Evolutionary conservation across 306 rosid genomes (phyloP).

Genomic region (Castanea crenata): DNA sequence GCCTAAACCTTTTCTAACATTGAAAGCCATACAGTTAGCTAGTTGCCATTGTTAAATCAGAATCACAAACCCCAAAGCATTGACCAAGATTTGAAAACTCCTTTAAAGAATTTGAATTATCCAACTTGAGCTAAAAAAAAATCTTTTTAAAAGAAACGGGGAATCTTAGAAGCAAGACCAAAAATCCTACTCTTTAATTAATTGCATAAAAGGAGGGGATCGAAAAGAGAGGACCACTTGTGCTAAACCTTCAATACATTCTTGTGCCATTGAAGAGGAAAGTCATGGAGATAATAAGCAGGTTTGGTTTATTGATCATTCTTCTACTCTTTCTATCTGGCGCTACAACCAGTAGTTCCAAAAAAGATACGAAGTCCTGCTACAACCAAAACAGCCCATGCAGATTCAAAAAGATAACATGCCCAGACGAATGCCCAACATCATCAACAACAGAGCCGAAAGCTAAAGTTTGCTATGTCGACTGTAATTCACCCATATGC

Average conservation of each 20-base stretch:
- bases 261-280: constrained; percentile 10
- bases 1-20: no score
- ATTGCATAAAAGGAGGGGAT: constrained; percentile 17
- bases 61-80: constrained; percentile 20
- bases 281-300: constrained; percentile 40
- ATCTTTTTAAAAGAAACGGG: no score
- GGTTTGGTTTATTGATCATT: constrained; percentile 8
- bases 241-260: background rate
- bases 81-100: constrained; percentile 23
- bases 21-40: background rate
- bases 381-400: constrained; percentile 37
- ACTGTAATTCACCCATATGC: constrained; percentile 72
- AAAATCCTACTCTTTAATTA: constrained; percentile 20
- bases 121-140: background rate
- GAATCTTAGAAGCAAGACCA: constrained; percentile 6
- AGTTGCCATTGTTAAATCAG: constrained; percentile 6
- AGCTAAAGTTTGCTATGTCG: constrained; percentile 66
- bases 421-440: constrained; percentile 67
- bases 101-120: background rate
- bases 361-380: constrained; percentile 36
- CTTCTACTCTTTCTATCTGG: constrained; percentile 35
- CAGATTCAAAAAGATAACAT: constrained; percentile 33
- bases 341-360: constrained; percentile 25
- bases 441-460: constrained; percentile 44
- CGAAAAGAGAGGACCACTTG: background rate